phyloP scores from a whole-genome alignment of 495 filamentous ascomycete species.

The Parmelia sp. region DNA sequence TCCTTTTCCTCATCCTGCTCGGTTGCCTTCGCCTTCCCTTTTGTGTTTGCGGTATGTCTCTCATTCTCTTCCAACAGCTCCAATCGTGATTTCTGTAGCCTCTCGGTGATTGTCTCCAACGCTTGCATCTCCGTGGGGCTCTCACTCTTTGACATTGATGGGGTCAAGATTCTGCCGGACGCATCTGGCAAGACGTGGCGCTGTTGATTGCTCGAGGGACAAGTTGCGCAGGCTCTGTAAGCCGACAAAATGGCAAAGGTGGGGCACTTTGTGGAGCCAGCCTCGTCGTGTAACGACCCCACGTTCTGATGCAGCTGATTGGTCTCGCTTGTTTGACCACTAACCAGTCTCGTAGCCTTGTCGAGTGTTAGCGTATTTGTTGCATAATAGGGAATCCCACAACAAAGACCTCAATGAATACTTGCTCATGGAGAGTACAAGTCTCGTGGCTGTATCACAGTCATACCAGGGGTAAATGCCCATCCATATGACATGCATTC shows the following conservation, averaged over 20 bases:
- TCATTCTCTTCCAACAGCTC: not conserved
- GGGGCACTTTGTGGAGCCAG: not conserved
- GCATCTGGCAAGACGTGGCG: not conserved
- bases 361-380: no score
- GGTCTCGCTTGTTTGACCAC: not conserved
- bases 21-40: slow-evolving; percentile 4
- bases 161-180: not conserved
- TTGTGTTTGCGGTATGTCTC: not conserved
- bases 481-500: no score
- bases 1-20: slow-evolving; percentile 9
- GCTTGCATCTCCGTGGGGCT: not conserved
- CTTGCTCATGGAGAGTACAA: no score
- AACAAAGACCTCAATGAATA: no score
- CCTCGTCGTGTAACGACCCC: not conserved
- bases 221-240: not conserved
- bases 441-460: no score
- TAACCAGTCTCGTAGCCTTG: no score
- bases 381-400: no score
- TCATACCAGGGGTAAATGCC: no score
- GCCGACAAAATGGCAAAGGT: not conserved
- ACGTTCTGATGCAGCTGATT: not conserved
- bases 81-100: not conserved
- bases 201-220: not conserved
- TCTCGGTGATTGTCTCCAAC: not conserved
- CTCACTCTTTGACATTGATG: not conserved